phyloP scores from a whole-genome alignment of 306 rosid genomes.

The Dalbergia oliveri region DNA sequence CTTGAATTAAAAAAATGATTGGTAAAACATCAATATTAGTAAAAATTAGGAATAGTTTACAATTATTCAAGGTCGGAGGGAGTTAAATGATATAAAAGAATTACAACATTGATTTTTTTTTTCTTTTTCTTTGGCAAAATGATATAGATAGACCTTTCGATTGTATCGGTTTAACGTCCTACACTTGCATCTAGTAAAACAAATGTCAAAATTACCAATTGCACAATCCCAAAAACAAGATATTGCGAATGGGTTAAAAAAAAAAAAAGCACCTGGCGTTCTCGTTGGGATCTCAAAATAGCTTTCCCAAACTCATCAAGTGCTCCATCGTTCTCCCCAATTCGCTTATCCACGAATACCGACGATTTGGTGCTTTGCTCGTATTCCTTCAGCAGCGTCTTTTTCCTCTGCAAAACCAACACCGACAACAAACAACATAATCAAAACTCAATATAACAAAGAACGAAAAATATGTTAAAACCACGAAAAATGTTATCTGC shows the following conservation, averaged over 20 bases:
- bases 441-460: not conserved
- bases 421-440: not conserved
- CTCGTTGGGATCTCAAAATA: constrained; percentile 84
- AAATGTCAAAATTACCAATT: no score
- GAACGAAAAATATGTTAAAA: no score
- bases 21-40: no score
- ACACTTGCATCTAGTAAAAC: not conserved
- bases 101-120: not conserved
- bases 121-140: not conserved
- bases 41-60: no score
- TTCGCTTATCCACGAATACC: constrained; percentile 75
- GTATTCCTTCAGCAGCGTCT: constrained; percentile 83
- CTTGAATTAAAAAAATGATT: no score
- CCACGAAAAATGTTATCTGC: not conserved
- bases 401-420: constrained; percentile 66
- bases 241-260: no score
- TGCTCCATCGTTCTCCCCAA: constrained; percentile 72
- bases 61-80: no score
- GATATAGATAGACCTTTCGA: not conserved
- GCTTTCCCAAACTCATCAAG: constrained; percentile 90
- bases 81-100: not conserved
- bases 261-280: constrained; percentile 62
- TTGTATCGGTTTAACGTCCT: no score
- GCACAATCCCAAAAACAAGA: no score
- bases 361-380: constrained; percentile 73